phyloP scores from a whole-genome alignment of 495 filamentous ascomycete species.

The Amphirosellinia nigrospora region DNA sequence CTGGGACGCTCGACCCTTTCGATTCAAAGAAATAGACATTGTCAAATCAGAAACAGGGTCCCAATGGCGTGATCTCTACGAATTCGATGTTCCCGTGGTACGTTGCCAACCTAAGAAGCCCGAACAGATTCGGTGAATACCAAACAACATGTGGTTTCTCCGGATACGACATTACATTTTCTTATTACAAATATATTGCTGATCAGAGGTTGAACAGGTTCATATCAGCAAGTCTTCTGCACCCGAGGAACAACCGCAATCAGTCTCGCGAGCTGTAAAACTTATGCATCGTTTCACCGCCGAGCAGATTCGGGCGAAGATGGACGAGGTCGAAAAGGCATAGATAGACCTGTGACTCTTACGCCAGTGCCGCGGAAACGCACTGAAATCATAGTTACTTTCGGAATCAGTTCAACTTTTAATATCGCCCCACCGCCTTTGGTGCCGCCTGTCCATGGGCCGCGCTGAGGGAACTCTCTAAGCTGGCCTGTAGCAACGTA shows the following conservation, averaged over 20 bases:
- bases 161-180: background rate
- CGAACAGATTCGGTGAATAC: background rate
- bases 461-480: slow-evolving; percentile 50
- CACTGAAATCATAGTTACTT: background rate
- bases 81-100: slow-evolving; percentile 89
- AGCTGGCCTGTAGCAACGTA: slow-evolving; percentile 54
- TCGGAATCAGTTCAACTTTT: slow-evolving; percentile 11
- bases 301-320: slow-evolving; percentile 70
- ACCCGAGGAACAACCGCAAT: slow-evolving; percentile 54
- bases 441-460: slow-evolving; percentile 51
- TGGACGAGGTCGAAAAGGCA: slow-evolving; percentile 66
- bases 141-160: background rate
- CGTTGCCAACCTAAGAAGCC: slow-evolving; percentile 27
- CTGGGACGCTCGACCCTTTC: slow-evolving; percentile 71
- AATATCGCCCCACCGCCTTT: slow-evolving; percentile 44
- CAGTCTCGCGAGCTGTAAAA: slow-evolving; percentile 68
- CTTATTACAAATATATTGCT: background rate
- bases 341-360: slow-evolving; percentile 18
- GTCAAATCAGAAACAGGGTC: slow-evolving; percentile 65
- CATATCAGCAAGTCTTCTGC: slow-evolving; percentile 64
- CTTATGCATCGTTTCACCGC: slow-evolving; percentile 84
- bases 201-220: slow-evolving; percentile 52
- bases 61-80: slow-evolving; percentile 79
- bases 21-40: slow-evolving; percentile 81
- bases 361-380: background rate